Evolutionary conservation across 805 yeast genomes (phyloP).

Genomic region (Schwanniomyces occidentalis): DNA sequence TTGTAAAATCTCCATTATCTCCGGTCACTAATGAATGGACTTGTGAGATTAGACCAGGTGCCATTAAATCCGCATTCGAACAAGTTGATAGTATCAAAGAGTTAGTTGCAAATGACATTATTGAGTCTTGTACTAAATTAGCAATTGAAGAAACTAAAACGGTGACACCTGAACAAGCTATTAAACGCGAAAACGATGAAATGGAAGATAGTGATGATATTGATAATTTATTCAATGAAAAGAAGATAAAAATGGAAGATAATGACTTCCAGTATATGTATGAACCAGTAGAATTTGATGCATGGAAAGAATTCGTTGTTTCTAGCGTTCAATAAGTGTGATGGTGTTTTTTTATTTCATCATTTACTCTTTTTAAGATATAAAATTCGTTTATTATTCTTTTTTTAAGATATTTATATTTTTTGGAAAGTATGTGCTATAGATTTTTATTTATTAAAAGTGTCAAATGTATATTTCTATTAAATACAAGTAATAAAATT

Average conservation of each 20-base stretch:
- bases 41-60: conserved; percentile 46
- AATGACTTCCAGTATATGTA: conserved; percentile 20
- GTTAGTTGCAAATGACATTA: conserved; percentile 25
- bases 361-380: conserved; percentile 1
- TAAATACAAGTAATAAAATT: too few species aligned
- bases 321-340: conserved; percentile 13
- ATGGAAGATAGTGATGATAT: conserved; percentile 29
- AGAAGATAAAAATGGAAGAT: conserved; percentile 27
- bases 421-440: too few species aligned
- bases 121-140: conserved; percentile 21
- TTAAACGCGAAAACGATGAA: conserved; percentile 23
- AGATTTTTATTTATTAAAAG: too few species aligned
- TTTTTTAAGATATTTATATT: too few species aligned
- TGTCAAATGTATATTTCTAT: too few species aligned
- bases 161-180: conserved; percentile 6
- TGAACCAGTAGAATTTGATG: conserved; percentile 36
- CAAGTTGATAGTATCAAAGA: conserved; percentile 42
- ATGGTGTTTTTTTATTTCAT: not conserved
- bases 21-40: conserved; percentile 39
- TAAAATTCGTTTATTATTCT: too few species aligned
- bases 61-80: conserved; percentile 46
- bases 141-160: conserved; percentile 8
- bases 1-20: conserved; percentile 35
- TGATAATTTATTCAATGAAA: conserved; percentile 37
- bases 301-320: conserved; percentile 32